phyloP scores from a whole-genome alignment of 331 rosid species.

The Telfairia occidentalis region DNA sequence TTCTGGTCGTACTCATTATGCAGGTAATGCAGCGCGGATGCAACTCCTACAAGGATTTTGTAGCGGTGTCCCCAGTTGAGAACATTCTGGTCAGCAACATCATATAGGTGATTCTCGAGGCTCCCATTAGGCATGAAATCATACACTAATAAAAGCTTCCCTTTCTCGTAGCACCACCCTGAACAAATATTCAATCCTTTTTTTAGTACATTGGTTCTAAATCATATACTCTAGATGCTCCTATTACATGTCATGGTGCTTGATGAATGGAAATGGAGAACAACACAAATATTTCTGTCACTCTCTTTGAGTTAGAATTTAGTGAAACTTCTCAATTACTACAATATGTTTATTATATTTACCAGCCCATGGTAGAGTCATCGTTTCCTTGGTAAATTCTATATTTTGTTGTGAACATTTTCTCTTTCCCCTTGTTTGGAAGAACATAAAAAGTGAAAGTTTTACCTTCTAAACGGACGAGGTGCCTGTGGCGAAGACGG shows the following conservation, averaged over 20 bases:
- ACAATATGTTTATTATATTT: not conserved
- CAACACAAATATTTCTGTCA: not conserved
- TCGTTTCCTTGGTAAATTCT: not conserved
- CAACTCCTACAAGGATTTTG: slow-evolving; percentile 35
- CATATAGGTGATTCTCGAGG: slow-evolving; percentile 30
- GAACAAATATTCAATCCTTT: not conserved
- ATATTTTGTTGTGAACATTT: not conserved
- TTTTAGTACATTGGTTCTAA: not conserved
- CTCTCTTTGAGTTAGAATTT: not conserved
- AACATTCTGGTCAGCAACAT: slow-evolving; percentile 3
- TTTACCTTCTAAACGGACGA: slow-evolving; percentile 36
- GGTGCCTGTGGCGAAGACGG: slow-evolving; percentile 47
- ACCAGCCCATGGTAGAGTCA: not conserved
- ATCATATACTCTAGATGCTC: not conserved
- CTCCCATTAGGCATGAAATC: slow-evolving; percentile 48
- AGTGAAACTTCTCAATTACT: not conserved
- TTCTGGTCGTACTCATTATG: slow-evolving; percentile 38
- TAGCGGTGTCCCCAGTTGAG: slow-evolving; percentile 29
- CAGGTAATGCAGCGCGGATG: slow-evolving; percentile 40
- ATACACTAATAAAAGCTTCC: slow-evolving; percentile 38
- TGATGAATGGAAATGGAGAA: not conserved
- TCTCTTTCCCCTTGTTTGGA: not conserved
- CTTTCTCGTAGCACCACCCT: slow-evolving; percentile 49
- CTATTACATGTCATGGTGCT: not conserved
- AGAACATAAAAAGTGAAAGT: not conserved